Base-by-base conservation (phyloP, 345 rosid genomes). In the Arabidopsis suecica region DNA sequence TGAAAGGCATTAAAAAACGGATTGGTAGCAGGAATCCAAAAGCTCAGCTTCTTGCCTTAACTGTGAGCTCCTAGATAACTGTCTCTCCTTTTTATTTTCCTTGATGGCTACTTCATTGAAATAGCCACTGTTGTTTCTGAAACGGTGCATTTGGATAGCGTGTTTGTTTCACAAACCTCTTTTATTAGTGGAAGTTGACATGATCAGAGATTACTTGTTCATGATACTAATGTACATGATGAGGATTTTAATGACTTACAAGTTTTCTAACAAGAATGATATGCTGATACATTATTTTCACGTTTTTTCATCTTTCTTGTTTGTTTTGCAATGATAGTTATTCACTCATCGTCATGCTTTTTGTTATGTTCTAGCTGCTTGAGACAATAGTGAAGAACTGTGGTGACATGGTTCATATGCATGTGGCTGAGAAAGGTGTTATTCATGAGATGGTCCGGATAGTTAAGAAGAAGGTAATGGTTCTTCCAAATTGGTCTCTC, bases 321-420 rank as follows among this genome's bases (percentile, higher is more conserved):
- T 65, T 76, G 69, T 69, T 44, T 69, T 53, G 58, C 6, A 36
- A 18, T 37, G 61, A 47, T 70, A 37, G 36, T 53, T 69, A 44
- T 45, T 40, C 12, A 49, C 76, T 71, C 33, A 63, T 55, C 33
- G 56, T 55, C 18, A n/a, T 78, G 34, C 62, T 68, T 41, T 41
- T 61, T 77, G 63, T 65, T 70, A 16, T 62, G 48, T 75, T 77
- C 45, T 75, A 96, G 99, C 85, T 96, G 44, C 86, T 96, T 86
- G 99, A 96, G 89, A 96, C 99, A 23, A 84, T 96, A 55, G 80
- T 93, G 78, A 96, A 96, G 88, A 96, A 96, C 72, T 96, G 99
- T 75, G 97, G 98, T 76, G 98, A 96, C 81, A 86, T 96, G 82
- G 98, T 96, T 51, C 98, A 93, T 82, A 93, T 96, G 99, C 96